phyloP scores from a whole-genome alignment of 768 basidiomycete genomes.

The Strobilomyces echinocephalus region DNA sequence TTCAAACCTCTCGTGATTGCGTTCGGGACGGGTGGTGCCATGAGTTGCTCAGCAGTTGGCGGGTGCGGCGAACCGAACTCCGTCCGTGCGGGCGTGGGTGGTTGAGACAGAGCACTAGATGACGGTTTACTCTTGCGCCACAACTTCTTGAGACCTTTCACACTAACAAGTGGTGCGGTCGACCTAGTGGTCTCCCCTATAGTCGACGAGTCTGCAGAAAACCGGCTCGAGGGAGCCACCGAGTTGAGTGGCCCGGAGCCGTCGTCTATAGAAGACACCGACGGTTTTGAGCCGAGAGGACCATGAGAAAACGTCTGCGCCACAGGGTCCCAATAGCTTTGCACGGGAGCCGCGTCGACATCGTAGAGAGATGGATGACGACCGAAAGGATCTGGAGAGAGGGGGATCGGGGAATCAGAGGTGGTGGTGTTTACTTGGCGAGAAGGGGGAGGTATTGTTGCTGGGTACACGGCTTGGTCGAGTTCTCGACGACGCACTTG shows the following conservation, averaged over 20 bases:
- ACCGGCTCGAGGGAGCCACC: slow-evolving; percentile 51
- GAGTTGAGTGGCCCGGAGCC: slow-evolving; percentile 14
- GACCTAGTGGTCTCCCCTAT: slow-evolving; percentile 28
- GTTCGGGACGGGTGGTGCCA: slow-evolving; percentile 26
- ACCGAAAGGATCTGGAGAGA: slow-evolving; percentile 83
- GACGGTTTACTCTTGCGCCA: slow-evolving; percentile 68
- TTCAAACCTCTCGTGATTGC: slow-evolving; percentile 12
- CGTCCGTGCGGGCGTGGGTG: slow-evolving; percentile 34
- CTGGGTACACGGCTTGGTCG: slow-evolving; percentile 44
- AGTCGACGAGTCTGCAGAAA: slow-evolving; percentile 68
- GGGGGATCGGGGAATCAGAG: slow-evolving; percentile 61
- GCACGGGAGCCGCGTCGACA: slow-evolving; percentile 26
- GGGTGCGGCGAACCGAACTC: slow-evolving; percentile 32
- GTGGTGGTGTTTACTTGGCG: slow-evolving; percentile 21
- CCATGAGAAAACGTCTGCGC: slow-evolving; percentile 21
- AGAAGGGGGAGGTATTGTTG: slow-evolving; percentile 30
- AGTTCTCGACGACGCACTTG: slow-evolving; percentile 50
- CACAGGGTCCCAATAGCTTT: slow-evolving; percentile 43
- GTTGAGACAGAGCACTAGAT: slow-evolving; percentile 34
- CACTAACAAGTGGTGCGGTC: slow-evolving; percentile 56
- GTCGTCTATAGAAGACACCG: slow-evolving; percentile 23
- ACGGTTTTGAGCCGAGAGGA: slow-evolving; percentile 20
- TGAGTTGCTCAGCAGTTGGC: slow-evolving; percentile 30
- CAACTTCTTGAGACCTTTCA: slow-evolving; percentile 67
- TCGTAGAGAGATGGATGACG: slow-evolving; percentile 55